Conservation (phyloP, 148 eudicot species). For the Fagopyrum esculentum region DNA sequence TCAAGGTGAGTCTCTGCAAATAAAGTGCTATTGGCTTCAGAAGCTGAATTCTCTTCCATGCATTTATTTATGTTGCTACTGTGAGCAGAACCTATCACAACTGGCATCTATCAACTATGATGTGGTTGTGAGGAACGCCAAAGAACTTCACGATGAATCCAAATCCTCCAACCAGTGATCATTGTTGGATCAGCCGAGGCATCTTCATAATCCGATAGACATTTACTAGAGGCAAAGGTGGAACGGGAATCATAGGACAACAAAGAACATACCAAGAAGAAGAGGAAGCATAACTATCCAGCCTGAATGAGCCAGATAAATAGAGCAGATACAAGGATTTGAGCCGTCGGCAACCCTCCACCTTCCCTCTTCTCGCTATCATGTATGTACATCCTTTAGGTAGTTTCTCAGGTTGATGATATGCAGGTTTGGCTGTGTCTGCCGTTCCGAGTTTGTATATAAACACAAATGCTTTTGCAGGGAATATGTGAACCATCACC, state of each 20-base stretch:
- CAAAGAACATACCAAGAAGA: not conserved
- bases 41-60: not conserved
- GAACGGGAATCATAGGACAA: not conserved
- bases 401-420: not conserved
- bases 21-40: not conserved
- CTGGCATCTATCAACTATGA: constrained; percentile 96
- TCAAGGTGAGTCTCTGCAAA: constrained; percentile 55
- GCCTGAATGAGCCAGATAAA: not conserved
- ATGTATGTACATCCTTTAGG: not conserved
- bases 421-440: not conserved
- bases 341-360: not conserved
- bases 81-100: constrained; percentile 79
- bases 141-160: constrained; percentile 49
- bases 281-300: not conserved
- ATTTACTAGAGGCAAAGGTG: not conserved
- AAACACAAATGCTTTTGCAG: not conserved
- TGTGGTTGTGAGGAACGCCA: constrained; percentile 56
- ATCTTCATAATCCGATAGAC: not conserved
- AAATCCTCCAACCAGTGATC: constrained; percentile 27
- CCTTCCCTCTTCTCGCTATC: not conserved
- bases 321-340: not conserved
- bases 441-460: not conserved
- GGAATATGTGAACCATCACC: no score
- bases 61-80: constrained; percentile 14
- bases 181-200: not conserved